Percentiles rank a stretch among this genome's conserved stretches.
Conservation (phyloP, 345 rosid genomes). For the Arabis alpina region DNA sequence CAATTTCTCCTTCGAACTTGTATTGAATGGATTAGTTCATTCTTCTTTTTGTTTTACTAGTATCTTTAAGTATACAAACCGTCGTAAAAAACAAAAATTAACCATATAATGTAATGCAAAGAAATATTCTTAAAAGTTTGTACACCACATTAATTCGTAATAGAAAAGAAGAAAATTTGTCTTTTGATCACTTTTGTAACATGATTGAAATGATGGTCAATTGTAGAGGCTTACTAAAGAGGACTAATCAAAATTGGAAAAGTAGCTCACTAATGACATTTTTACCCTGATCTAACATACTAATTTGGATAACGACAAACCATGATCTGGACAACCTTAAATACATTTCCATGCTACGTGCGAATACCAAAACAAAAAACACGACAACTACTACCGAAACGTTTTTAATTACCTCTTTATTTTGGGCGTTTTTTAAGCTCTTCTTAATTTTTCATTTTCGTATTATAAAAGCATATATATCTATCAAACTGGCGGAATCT, state of each 20-base stretch:
- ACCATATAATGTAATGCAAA: too few species aligned
- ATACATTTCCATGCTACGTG: constrained; percentile 17
- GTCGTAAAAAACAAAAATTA: too few species aligned
- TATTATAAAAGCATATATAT: background rate
- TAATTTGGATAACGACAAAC: background rate
- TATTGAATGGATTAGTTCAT: too few species aligned
- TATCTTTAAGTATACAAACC: too few species aligned
- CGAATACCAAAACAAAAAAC: background rate
- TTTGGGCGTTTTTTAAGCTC: too few species aligned
- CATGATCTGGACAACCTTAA: constrained; percentile 29
- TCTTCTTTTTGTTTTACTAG: background rate
- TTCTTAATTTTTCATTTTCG: too few species aligned
- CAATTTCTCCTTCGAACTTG: too few species aligned
- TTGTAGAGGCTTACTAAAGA: constrained; percentile 21
- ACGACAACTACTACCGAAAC: background rate
- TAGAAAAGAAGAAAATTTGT: background rate
- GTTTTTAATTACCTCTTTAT: constrained; percentile 13
- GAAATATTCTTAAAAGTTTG: too few species aligned
- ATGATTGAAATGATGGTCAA: constrained; percentile 22
- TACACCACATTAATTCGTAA: too few species aligned
- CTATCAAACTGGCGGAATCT: background rate
- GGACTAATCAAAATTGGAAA: constrained; percentile 14
- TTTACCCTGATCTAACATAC: constrained; percentile 1
- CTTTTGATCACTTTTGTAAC: background rate
- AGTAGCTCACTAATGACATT: constrained; percentile 14